Evolutionary conservation across 1,284 basidiomycete species (phyloP), one percentile per base, ranked within the genome.

Genomic region (Macrocystidia cucumis): DNA sequence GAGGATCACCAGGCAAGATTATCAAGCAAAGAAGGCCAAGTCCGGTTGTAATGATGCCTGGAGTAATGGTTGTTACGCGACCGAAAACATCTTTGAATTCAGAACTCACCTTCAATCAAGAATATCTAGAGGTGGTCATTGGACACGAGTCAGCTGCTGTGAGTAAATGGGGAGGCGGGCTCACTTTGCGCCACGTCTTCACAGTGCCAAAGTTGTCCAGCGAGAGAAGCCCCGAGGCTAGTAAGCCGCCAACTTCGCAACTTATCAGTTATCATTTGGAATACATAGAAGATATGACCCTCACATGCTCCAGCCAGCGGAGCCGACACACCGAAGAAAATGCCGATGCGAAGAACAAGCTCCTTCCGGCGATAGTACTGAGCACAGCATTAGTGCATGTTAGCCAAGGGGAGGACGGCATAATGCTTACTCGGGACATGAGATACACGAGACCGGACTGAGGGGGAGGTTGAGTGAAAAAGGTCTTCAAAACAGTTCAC

Each of bases 321-420:
- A 2, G 65, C 60, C 3, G 64, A 56, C 3, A 62, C 30, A 2
- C 65, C 65, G 39, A 65, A 65, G 45, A 68, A 68, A 13, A 68
- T 48, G 0, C 65, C 65, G 9, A 67, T 55, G 9, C 65, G 54
- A 18, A 67, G 49, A 2, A 69, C 64, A 5, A 67, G 46, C 42
- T 69, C 65, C 12, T 48, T 47, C 9, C 65, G 57, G 25, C 63
- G 57, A 46, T 69, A 69, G 43, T 60, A 69, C 65, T 64, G 25
- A 3, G 22, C 26, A n/a, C 18, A 6, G 14, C 9, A 25, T 23
- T 9, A 11, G 14, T 25, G 14, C n/a, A n/a, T n/a, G n/a, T n/a
- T n/a, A n/a, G n/a, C n/a, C n/a, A n/a, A n/a, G n/a, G 28, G 5
- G 2, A 16, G n/a, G 14, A 32, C n/a, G 13, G 25, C 3, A 3